A percentile compares a stretch with the other conserved stretches of the same genome.
Evolutionary conservation across 352 stramenopile species (phyloP).

Genomic region (Phytophthora hibernalis): DNA sequence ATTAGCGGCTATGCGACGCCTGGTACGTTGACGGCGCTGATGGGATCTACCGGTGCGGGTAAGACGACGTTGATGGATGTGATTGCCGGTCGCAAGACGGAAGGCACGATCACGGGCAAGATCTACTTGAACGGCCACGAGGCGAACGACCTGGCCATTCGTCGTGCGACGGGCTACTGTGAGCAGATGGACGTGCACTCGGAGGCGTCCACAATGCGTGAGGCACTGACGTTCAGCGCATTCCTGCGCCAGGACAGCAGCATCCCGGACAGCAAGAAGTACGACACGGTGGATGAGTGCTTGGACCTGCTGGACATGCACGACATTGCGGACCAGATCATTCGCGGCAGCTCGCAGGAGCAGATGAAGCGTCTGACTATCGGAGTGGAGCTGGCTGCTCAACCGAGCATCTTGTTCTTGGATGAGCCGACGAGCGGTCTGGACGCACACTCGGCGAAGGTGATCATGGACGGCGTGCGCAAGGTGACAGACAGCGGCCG

Average conservation of each 20-base stretch:
- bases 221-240: constrained; percentile 88
- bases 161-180: constrained; percentile 50
- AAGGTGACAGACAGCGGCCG: constrained; percentile 68
- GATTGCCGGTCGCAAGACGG: constrained; percentile 34
- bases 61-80: constrained; percentile 39
- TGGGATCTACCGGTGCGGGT: constrained; percentile 68
- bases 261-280: constrained; percentile 38
- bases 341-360: constrained; percentile 44
- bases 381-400: constrained; percentile 86
- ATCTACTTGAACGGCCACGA: constrained; percentile 51
- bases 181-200: constrained; percentile 89
- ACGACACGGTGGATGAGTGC: constrained; percentile 38
- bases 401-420: constrained; percentile 75
- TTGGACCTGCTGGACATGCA: constrained; percentile 38
- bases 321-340: constrained; percentile 41
- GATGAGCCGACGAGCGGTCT: constrained; percentile 77
- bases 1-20: constrained; percentile 50
- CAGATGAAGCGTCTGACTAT: constrained; percentile 64
- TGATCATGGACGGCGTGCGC: constrained; percentile 74
- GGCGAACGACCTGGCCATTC: constrained; percentile 44
- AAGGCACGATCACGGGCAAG: constrained; percentile 63
- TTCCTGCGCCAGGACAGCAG: constrained; percentile 60
- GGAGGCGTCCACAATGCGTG: constrained; percentile 82
- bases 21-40: constrained; percentile 91
- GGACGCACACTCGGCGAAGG: constrained; percentile 74